Evolutionary conservation across 208 protist genomes (phyloP).

Genomic region (Spongospora subterranea): DNA sequence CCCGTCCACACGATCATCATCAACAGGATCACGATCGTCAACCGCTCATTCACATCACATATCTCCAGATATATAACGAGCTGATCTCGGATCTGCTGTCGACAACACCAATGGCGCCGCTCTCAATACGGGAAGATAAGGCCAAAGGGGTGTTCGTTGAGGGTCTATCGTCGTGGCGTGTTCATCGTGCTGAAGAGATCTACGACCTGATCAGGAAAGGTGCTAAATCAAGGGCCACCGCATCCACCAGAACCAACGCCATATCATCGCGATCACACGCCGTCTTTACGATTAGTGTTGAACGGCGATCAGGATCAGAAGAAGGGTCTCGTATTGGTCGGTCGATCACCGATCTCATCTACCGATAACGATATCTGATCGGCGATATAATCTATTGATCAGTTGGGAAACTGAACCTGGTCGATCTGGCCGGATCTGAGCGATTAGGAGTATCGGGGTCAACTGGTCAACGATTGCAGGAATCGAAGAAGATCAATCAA

Average conservation of each 20-base stretch:
- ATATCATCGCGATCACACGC: constrained; percentile 73
- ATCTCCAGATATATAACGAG: constrained; percentile 83
- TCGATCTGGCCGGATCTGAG: constrained; percentile 90
- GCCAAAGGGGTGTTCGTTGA: constrained; percentile 86
- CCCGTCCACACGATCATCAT: neutral
- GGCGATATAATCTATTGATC: neutral
- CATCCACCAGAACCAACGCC: constrained; percentile 74
- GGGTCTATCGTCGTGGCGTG: constrained; percentile 85
- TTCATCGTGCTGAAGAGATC: constrained; percentile 85
- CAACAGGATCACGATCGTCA: neutral
- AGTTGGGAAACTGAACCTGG: constrained; percentile 88
- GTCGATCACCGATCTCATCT: neutral
- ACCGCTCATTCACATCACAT: constrained; percentile 65
- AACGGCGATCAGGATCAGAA: constrained; percentile 58
- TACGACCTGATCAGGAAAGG: constrained; percentile 70
- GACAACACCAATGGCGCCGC: constrained; percentile 79
- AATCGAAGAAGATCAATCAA: constrained; percentile 80
- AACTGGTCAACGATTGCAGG: constrained; percentile 77
- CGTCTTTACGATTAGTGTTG: constrained; percentile 74
- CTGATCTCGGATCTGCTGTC: constrained; percentile 87
- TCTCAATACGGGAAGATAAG: constrained; percentile 82
- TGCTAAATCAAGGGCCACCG: constrained; percentile 56
- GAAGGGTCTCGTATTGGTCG: constrained; percentile 52
- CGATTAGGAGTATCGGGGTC: constrained; percentile 77
- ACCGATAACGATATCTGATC: neutral